Evolutionary conservation across 2,329 filamentous ascomycete genomes (phyloP), one percentile per base, ranked within the genome.

Genomic region (Phialocephala subalpina): DNA sequence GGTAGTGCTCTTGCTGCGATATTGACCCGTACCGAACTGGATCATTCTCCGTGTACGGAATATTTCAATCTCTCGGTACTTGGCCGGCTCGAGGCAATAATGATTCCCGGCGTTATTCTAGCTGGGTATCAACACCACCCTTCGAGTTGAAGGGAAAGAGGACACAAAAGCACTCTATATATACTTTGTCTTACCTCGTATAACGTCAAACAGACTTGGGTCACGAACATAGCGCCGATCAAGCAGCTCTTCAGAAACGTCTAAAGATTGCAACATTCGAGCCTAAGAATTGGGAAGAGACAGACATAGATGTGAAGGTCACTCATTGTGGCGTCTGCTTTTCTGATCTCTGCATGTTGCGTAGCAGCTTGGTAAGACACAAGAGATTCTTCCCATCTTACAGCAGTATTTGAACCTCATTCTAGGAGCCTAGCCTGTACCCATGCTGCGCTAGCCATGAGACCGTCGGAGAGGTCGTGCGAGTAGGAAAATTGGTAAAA

Each of bases 321-420:
- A 79, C 81, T 27, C 82, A 84, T 73, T 84, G 82, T 67, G 83
- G 82, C 66, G 77, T 84, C 60, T 84, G 82, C 65, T 82, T 79
- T 40, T 69, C 67, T 29, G 74, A 78, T 66, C 29, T 77, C 0
- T 75, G 77, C 65, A 72, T 69, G 27, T 65, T 77, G 2, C 63
- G 65, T 27, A 70, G 68, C 20, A 73, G 75, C 16, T 77, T 74
- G 70, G 62, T 58, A 55, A 36, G 59, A 14, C 53, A 9, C 5
- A 49, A n/a, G 25, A 27, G 11, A 7, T 1, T 25, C 5, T 6
- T 5, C 27, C 3, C 2, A 14, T 11, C 45, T 22, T 20, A 49
- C 18, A 3, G 16, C 3, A 12, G 3, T 25, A 7, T 25, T 2
- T 22, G 27, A 56, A 9, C 1, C 27, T 56, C 22, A 7, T 20